phyloP scores from a whole-genome alignment of 2,329 filamentous ascomycete genomes.

The Camptophora hylomeconis region DNA sequence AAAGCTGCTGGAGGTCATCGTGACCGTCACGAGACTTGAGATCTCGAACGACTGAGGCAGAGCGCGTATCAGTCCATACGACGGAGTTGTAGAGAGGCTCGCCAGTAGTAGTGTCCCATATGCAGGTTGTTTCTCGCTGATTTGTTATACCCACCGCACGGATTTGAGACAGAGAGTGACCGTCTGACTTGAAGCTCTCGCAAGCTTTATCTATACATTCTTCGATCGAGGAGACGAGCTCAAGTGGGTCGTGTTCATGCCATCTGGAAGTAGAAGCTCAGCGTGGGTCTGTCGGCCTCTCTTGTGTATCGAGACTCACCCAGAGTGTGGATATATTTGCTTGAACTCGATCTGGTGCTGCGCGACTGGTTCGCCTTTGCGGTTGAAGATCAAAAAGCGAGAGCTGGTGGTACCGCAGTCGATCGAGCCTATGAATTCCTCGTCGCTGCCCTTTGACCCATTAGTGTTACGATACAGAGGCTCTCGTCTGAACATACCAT shows the following conservation, averaged over 20 bases:
- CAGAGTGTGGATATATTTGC: constrained; percentile 64
- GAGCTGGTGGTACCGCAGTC: constrained; percentile 76
- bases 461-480: no score
- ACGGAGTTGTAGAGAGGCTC: constrained; percentile 63
- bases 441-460: constrained; percentile 10
- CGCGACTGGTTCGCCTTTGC: constrained; percentile 56
- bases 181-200: constrained; percentile 47
- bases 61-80: constrained; percentile 70
- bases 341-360: constrained; percentile 69
- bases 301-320: constrained; percentile 37
- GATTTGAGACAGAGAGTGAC: constrained; percentile 51
- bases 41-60: constrained; percentile 55
- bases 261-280: constrained; percentile 37
- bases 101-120: constrained; percentile 63
- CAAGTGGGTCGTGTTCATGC: constrained; percentile 66
- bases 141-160: constrained; percentile 65
- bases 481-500: no score
- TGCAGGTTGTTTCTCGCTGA: constrained; percentile 66
- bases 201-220: constrained; percentile 58
- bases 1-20: constrained; percentile 49
- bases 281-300: neutral
- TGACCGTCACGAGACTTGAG: constrained; percentile 50
- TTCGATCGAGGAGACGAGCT: constrained; percentile 54
- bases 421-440: constrained; percentile 64
- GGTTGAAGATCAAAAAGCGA: constrained; percentile 71